Evolutionary conservation across 208 protist species (phyloP).

Genomic region (Balamuthia mandrillaris): DNA sequence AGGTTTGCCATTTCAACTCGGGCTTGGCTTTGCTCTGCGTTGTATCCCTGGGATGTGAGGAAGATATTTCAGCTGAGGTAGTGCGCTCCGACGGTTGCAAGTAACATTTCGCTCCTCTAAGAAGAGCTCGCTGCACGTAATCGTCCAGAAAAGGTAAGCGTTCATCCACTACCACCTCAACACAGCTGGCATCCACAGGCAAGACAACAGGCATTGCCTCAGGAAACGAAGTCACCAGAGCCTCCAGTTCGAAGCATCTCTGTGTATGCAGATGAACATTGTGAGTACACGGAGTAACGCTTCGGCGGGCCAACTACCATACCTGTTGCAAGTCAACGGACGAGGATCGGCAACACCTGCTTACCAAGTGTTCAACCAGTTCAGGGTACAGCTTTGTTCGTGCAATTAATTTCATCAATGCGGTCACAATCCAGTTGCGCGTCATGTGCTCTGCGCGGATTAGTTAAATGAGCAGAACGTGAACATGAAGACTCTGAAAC

Average conservation of each 20-base stretch:
- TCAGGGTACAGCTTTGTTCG: neutral
- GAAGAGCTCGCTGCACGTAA: slow-evolving; percentile 42
- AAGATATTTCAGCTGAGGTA: neutral
- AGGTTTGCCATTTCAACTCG: neutral
- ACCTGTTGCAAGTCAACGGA: slow-evolving; percentile 1
- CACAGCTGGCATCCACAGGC: slow-evolving; percentile 51
- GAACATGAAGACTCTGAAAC: neutral
- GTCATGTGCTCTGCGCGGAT: neutral
- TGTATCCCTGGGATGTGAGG: neutral
- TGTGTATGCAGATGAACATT: neutral
- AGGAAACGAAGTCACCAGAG: neutral
- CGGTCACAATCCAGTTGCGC: slow-evolving; percentile 53
- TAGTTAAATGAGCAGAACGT: neutral
- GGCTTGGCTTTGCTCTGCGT: neutral
- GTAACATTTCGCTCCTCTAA: neutral
- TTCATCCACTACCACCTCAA: slow-evolving; percentile 18
- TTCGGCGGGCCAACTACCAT: neutral
- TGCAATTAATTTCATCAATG: slow-evolving; percentile 52
- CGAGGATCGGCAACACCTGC: slow-evolving; percentile 4
- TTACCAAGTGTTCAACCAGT: neutral
- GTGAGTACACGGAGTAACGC: neutral
- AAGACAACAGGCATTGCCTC: slow-evolving; percentile 37
- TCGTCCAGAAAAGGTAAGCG: slow-evolving; percentile 50
- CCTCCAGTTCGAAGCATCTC: slow-evolving; percentile 33
- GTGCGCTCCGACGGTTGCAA: neutral